Evolutionary conservation across 2,329 filamentous ascomycete species (phyloP), one percentile per base, ranked within the genome.

Genomic region (Hyphodiscus sp.): DNA sequence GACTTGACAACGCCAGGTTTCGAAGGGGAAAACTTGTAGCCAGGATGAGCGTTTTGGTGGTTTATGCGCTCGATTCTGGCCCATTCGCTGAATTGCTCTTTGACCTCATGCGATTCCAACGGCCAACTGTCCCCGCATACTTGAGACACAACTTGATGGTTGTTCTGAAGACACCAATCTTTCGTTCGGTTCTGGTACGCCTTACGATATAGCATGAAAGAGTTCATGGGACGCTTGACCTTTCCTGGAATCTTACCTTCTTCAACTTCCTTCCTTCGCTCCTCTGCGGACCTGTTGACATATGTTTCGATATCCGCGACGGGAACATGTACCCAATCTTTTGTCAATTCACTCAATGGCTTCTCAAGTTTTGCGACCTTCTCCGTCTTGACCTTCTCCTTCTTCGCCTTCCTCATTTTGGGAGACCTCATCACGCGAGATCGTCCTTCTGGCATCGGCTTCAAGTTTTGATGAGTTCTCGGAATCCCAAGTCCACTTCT

Each of bases 201-300:
- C 61, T 94, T 96, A 43, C 94, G 86, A 70, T 99, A 99, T 49
- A 99, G 76, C 87, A 99, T 96, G 74, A 97, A 99, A 0, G 89
- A 92, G 70, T 99, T 99, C 86, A 96, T 95, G 2, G 94, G 91
- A 29, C 94, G 80, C 64, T 92, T 90, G 61, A 97, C 80, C 68
- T 91, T 91, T 23, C 88, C 88, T 1, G 75, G 76, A 38, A 83
- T 74, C 63, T 85, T 89, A 53, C 83, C 80, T 63, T 81, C 79
- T 44, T 82, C 79, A 10, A 86, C 83, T 68, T 96, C 91, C 51
- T 75, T 72, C 47, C 75, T 76, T 53, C 92, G 81, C 7, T 78
- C 77, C 53, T 89, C 84, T 1, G 75, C 71, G 10, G 87, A 75
- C 49, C 92, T 81, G 63, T 86, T 82, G 38, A 95, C 91, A 75